Conservation (phyloP, 768 basidiomycete genomes). For the Xerocomellus dryophilus region DNA sequence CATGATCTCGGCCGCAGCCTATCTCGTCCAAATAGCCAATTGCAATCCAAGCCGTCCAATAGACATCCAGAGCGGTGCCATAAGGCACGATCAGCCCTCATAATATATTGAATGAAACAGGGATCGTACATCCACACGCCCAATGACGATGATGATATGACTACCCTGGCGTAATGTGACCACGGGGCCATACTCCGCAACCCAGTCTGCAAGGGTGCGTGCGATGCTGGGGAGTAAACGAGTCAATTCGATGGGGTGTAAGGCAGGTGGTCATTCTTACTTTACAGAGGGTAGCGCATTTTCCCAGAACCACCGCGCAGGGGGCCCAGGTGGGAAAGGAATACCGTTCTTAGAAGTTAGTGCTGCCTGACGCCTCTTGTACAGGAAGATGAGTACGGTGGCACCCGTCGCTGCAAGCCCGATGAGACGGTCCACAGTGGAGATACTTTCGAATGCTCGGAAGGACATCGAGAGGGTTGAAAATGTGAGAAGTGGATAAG, state of each 20-base stretch:
- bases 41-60: background rate
- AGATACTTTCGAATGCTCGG: background rate
- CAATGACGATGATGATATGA: constrained; percentile 17
- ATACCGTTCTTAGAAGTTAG: constrained; percentile 2
- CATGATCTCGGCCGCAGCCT: constrained; percentile 57
- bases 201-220: too few species aligned
- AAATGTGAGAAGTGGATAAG: background rate
- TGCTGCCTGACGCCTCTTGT: background rate
- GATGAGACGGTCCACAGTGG: background rate
- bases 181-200: too few species aligned
- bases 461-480: background rate
- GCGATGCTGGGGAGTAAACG: too few species aligned
- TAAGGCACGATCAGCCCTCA: background rate
- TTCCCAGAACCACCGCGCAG: constrained; percentile 25
- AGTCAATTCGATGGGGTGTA: too few species aligned
- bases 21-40: constrained; percentile 12
- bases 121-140: constrained; percentile 19
- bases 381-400: background rate
- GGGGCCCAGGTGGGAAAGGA: constrained; percentile 28
- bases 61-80: background rate
- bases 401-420: background rate
- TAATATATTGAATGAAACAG: background rate
- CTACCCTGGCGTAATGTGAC: too few species aligned
- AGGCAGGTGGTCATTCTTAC: too few species aligned
- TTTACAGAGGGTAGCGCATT: too few species aligned